Base-by-base conservation (phyloP, 768 basidiomycete species). In the Tubosaeta sp. region DNA sequence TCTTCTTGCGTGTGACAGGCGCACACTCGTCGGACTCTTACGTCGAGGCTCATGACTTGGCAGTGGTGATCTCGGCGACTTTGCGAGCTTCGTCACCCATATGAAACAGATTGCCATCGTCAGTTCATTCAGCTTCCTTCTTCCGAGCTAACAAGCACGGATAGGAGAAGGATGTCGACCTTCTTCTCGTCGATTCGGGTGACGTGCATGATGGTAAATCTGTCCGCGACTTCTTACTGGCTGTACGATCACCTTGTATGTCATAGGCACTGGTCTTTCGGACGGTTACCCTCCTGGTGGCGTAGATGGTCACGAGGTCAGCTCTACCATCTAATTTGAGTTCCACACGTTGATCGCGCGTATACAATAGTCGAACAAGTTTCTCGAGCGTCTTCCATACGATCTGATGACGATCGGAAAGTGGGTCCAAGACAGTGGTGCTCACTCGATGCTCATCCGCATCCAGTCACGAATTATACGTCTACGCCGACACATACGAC, bases 401-500 rank as follows among this genome's bases (percentile, higher is more conserved):
- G 93, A 95, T 62, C 61, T 91, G 3, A 79, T 93, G 64, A 72
- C 89, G 3, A 91, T 93, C 46, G 92, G 93, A 63, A 95, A 94
- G 82, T 85, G 62, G 37, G 86, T 69, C n/a, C 5, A 11, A 22
- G 25, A 6, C 6, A 10, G 8, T 37, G 17, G 25, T 14, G 19
- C 33, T 26, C 29, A 25, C 5, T 16, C 2, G 19, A 43, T 35
- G 26, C 55, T 56, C 25, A 45, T 31, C 26, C 41, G 34, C 17
- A 10, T 14, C 39, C 47, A 87, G 86, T 65, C 93, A 95, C 58
- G 92, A 95, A 70, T 67, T 92, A n/a, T 91, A 91, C 65, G 74
- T 77, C 51, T 88, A 87, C 63, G 75, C 72, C 9, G 76, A 84
- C 62, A 72, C 86, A 5, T 74, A 82, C 26, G 86, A 88, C 65